These are phyloP conservation scores for Podospora didyma DNA, from an alignment of 495 filamentous ascomycete species.

Conservation along the genomic window DNA sequence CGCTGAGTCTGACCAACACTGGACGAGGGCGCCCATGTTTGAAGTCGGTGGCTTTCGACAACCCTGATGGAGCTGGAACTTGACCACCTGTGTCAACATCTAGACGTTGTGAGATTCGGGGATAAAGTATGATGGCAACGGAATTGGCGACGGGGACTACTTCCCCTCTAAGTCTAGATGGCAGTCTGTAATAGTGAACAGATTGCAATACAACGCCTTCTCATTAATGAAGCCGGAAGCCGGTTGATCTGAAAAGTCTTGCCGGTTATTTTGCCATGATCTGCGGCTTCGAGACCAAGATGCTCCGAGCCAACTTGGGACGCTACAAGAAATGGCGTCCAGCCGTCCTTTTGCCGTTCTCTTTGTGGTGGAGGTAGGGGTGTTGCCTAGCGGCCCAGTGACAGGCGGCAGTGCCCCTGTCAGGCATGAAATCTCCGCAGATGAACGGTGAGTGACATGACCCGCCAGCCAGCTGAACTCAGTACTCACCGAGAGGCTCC, in stretches of 20 bases:
- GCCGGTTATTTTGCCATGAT: slow-evolving; percentile 24
- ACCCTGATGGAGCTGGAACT: too few species aligned
- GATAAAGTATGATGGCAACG: too few species aligned
- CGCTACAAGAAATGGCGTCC: slow-evolving; percentile 7
- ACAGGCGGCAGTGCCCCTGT: not conserved
- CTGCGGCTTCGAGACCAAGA: slow-evolving; percentile 8
- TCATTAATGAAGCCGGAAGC: not conserved
- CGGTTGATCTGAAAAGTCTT: slow-evolving; percentile 11
- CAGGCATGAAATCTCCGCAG: not conserved
- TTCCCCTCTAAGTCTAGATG: too few species aligned
- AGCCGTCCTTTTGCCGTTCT: not conserved
- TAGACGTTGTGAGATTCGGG: too few species aligned
- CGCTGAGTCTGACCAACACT: not conserved
- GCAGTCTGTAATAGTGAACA: too few species aligned
- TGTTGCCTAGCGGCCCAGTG: not conserved
- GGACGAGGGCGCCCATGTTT: not conserved
- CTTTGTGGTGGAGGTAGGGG: not conserved
- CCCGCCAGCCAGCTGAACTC: not conserved
- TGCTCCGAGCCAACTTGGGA: not conserved
- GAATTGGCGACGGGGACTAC: too few species aligned
- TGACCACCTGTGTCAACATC: too few species aligned
- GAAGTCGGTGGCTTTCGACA: not conserved
- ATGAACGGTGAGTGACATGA: not conserved
- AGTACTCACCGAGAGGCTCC: not conserved
- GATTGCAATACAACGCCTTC: not conserved